Evolutionary conservation across 148 eudicot species (phyloP), one percentile per base, ranked within the genome.

Genomic region (Mesembryanthemum crystallinum): DNA sequence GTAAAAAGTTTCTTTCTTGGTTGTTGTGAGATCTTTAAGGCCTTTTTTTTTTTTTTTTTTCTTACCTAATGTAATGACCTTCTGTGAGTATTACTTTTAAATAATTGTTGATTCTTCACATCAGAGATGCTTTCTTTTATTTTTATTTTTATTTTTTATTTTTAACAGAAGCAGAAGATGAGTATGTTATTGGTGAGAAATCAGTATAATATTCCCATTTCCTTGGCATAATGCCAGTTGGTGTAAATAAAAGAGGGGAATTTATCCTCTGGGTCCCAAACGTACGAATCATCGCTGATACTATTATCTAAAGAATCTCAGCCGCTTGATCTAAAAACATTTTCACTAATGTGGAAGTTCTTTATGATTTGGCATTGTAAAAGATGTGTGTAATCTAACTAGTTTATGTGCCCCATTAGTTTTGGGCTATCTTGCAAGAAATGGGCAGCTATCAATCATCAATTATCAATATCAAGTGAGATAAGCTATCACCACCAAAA

Each of bases 41-140:
- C 8, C 23, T 15, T 67, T 79, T 15, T 69, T 79, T 45, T 32
- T 32, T 29, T 20, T 14, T 58, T 58, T n/a, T 51, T 62, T 66
- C 45, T 66, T 12, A 75, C 82, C 82, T 27, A 80, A 76, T 75
- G 14, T 64, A 64, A 35, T 69, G 79, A 75, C 79, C 75, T 80
- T 75, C 18, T 64, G 42, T 13, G 24, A 52, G 60, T 59, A 54
- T 52, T 74, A 70, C 0, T 9, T n/a, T 24, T 18, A 39, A 30
- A 17, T 33, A 35, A 17, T 0, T 33, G 43, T 33, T 13, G 7
- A 29, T 62, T 14, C 14, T 62, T 6, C 37, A 28, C 13, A 7
- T 25, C 27, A 24, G 27, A 2, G 13, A 60, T 27, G 28, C 18
- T 27, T 4, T 25, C n/a, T n/a, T n/a, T n/a, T n/a, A n/a, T n/a